Evolutionary conservation across 2,329 filamentous ascomycete species (phyloP).

Genomic region (Clonostachys sp.): DNA sequence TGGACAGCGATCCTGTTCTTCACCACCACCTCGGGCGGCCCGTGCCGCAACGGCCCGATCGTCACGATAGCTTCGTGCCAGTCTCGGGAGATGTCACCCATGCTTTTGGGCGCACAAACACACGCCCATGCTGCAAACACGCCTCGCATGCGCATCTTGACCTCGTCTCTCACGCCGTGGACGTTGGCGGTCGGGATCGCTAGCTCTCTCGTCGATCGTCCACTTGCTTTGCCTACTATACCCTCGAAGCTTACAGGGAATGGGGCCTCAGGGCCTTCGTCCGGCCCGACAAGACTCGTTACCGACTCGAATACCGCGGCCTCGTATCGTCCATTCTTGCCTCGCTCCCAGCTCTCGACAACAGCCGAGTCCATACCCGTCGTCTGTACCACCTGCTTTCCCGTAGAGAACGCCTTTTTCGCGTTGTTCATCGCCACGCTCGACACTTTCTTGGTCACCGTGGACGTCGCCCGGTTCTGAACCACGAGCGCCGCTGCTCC

Average conservation of each 20-base stretch:
- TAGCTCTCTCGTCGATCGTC: constrained; percentile 27
- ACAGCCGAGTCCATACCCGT: constrained; percentile 17
- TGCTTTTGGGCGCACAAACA: constrained; percentile 23
- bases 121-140: constrained; percentile 63
- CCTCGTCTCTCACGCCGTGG: constrained; percentile 41
- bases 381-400: constrained; percentile 28
- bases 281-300: constrained; percentile 34
- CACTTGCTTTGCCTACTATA: constrained; percentile 38
- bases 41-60: constrained; percentile 44
- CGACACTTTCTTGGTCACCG: constrained; percentile 20
- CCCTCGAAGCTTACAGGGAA: constrained; percentile 50
- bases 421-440: constrained; percentile 11
- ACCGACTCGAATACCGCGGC: constrained; percentile 21
- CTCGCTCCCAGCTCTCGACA: constrained; percentile 27
- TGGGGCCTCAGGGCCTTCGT: constrained; percentile 45
- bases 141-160: constrained; percentile 50
- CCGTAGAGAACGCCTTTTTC: constrained; percentile 1
- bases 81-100: constrained; percentile 25
- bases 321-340: constrained; percentile 27
- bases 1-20: constrained; percentile 48
- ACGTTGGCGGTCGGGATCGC: constrained; percentile 52
- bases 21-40: constrained; percentile 37
- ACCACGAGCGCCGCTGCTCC: constrained; percentile 30
- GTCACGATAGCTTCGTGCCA: constrained; percentile 60
- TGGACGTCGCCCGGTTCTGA: constrained; percentile 29